Base-by-base conservation (phyloP, 1,139 yeast genomes). In the Yamadazyma siamensis region DNA sequence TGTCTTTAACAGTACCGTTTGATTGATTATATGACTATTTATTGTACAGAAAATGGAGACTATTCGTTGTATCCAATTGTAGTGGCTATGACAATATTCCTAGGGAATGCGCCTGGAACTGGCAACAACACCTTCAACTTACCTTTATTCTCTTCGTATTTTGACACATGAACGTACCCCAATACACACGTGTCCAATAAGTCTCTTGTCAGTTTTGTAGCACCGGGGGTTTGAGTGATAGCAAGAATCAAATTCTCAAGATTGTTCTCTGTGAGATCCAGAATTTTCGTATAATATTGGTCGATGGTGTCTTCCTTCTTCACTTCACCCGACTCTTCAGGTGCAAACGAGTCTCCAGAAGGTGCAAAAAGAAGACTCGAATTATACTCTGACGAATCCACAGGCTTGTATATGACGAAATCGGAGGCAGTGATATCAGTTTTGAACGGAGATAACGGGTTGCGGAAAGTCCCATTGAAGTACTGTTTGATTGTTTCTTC, bases 81-180 rank as follows among this genome's bases (percentile, higher is more conserved):
- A 10, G 65, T 59, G 31, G 59, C 52, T 17, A 59, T 46, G 30
- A 59, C 47, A 14, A 50, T 39, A 38, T 50, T 60, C 48, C 67
- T 56, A 0, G 98, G 98, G 23, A 88, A 62, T 25, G 80, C 71
- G 0, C 95, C 95, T 1, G 95, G 96, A 14, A 85, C 82, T 0
- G 98, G 97, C 43, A 89, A 69, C 41, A 89, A 65, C 5, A 91
- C 70, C 48, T 81, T 80, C 39, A 87, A 54, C 43, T 75, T 81
- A n/a, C 75, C 71, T 49, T 80, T 81, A 13, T 75, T 64, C 41
- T 89, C 96, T 39, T 75, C 79, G 33, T 62, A 67, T 34, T 65
- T 63, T 4, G 71, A 59, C 4, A 75, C 68, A 43, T 75, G 77
- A 5, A 71, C 65, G 45, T 68, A 75, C 0, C 95, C 95, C 45